Evolutionary conservation across 176 grass and related monocot genomes (phyloP), one percentile per base, ranked within the genome.

Genomic region (Juncus inflexus): DNA sequence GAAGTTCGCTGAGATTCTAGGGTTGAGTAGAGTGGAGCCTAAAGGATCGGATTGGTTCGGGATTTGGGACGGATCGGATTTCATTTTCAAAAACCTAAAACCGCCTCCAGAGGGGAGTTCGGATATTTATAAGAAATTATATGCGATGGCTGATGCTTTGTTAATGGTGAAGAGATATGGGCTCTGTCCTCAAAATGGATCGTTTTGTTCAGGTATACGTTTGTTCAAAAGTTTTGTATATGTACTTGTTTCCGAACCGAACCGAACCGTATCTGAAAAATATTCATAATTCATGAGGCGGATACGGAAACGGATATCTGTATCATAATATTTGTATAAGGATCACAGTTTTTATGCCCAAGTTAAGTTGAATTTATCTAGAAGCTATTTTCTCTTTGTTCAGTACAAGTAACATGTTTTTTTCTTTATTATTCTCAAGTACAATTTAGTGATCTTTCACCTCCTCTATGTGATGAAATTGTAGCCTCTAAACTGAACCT

Each of bases 31-130:
- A 53, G 58, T 38, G 63, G 35, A 53, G 54, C 19, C 50, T 3
- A 55, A 35, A 57, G 74, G 66, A 37, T 43, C 75, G 45, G 87
- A 87, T 55, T 85, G 87, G 84, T 76, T 96, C 6, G 87, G 91
- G 47, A 82, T 96, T 54, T 90, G 87, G 91, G 87, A 90, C 45
- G 91, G 91, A 8, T 45, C 9, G 15, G 61, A 40, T 50, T 90
- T 96, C 75, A 58, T 85, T 9, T 96, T 96, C 62, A 77, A 78
- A 68, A 90, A 86, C 36, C 76, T 90, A 19, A 75, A 64, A 38
- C 91, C 91, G 28, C 81, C 74, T 16, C 75, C 76, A 0, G 28
- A 69, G 1, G 59, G 69, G 0, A 85, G 73, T 64, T 85, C 84
- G 10, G 71, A 72, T 47, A 12, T 82, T 43, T 86, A 76, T 52